Base-by-base conservation (phyloP, 345 rosid species). In the Barbarea vulgaris region DNA sequence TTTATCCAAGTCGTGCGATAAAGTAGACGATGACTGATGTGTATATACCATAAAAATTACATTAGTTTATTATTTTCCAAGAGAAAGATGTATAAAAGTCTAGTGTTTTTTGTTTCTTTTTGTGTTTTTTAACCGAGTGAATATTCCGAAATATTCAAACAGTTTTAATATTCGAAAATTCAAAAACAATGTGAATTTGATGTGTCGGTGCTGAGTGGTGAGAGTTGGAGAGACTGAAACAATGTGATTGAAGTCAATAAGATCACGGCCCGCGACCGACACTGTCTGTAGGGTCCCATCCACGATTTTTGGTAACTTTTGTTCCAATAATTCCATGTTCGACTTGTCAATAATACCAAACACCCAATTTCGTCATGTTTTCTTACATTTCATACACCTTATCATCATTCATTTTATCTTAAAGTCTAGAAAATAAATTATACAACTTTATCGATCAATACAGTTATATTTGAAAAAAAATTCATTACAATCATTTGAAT, bases 241-340 rank as follows among this genome's bases (percentile, higher is more conserved):
- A 54, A 36, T 33, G 56, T 53, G 63, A 73, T 25, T 10, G 28
- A 54, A 64, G 71, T 64, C 65, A 42, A 74, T 48, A 74, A 25
- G 17, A 51, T 62, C 64, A 69, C 63, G 51, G 58, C 50, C 57
- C 51, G 37, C 57, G 66, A 55, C 76, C 76, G 76, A 70, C 76
- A 64, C 71, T n/a, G 65, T 18, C 57, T 13, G 41, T 63, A 24
- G 80, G 80, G 48, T 54, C 80, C 80, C 50, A 46, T 46, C 0
- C 60, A 46, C 25, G 13, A 18, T 44, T 33, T 65, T 63, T 22
- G 18, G 46, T 39, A 69, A 60, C 64, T 41, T 61, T 61, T 6
- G 31, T 76, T 76, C 46, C 52, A 67, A 30, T 50, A 42, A 64
- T 55, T 52, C 50, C 47, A 42, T 59, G 59, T 67, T 36, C 44